A percentile compares a stretch with the other conserved stretches of the same genome.
phyloP scores from a whole-genome alignment of 2,329 filamentous ascomycete species.

The Venturia carpophila region DNA sequence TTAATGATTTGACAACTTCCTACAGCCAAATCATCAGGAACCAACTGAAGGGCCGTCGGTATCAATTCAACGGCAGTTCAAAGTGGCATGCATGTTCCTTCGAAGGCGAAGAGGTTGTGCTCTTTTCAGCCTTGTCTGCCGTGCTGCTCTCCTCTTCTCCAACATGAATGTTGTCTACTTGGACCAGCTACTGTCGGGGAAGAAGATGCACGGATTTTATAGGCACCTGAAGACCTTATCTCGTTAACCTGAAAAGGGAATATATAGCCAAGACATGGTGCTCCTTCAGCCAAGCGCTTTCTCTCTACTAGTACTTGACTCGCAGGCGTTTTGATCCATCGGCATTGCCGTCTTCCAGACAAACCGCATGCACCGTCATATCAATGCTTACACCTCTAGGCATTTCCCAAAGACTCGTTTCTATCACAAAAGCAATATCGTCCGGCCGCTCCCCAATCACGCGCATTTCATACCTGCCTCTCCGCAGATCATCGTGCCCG shows the following conservation, averaged over 20 bases:
- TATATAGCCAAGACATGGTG: not conserved
- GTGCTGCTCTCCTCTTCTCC: not conserved
- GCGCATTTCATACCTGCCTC: not conserved
- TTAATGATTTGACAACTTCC: too few relatives aligned
- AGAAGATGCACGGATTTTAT: too few relatives aligned
- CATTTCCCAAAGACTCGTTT: not conserved
- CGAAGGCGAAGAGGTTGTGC: too few relatives aligned
- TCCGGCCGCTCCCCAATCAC: not conserved
- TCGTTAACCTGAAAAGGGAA: not conserved
- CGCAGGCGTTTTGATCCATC: not conserved
- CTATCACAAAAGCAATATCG: not conserved
- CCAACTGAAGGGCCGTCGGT: too few relatives aligned
- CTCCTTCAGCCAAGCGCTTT: not conserved
- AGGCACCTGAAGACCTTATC: too few relatives aligned
- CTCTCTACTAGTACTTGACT: not conserved
- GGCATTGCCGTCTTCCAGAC: not conserved
- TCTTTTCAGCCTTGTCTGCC: not conserved
- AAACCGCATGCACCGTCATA: not conserved
- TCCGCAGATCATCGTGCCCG: not conserved
- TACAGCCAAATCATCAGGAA: too few relatives aligned
- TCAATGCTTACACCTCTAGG: not conserved
- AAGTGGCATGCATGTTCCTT: too few relatives aligned
- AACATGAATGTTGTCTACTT: not conserved
- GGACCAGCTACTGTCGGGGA: not conserved
- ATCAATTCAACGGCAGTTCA: too few relatives aligned